phyloP scores from a whole-genome alignment of 2,329 filamentous ascomycete species.

The Ramichloridium luteum region DNA sequence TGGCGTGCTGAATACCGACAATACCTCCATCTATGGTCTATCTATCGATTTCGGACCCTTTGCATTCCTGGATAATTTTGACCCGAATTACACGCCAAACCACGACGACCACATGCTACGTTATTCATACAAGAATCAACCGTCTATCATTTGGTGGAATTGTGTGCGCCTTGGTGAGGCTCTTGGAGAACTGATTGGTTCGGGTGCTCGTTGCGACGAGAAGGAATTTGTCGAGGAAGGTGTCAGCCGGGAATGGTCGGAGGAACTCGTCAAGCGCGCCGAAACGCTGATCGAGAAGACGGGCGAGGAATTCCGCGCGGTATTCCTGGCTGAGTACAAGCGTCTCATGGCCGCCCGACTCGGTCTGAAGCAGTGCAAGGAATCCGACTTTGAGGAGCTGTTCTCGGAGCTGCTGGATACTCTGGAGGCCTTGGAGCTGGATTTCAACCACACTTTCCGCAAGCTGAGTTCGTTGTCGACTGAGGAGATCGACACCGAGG shows the following conservation, averaged over 20 bases:
- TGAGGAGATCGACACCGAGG: conserved; percentile 51
- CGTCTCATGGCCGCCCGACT: conserved; percentile 68
- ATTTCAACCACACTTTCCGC: conserved; percentile 92
- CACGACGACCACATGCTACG: conserved; percentile 82
- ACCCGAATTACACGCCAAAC: conserved; percentile 88
- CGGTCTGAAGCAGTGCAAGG: conserved; percentile 57
- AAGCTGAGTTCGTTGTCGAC: conserved; percentile 55
- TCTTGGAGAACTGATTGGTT: conserved; percentile 75
- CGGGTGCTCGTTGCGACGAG: conserved; percentile 60
- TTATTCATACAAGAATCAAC: conserved; percentile 89
- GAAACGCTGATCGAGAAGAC: conserved; percentile 69
- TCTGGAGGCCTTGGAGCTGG: conserved; percentile 68
- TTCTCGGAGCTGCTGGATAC: conserved; percentile 75
- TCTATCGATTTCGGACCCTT: conserved; percentile 95
- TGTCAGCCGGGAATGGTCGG: conserved; percentile 54
- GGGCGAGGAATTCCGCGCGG: conserved; percentile 77
- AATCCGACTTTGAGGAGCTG: conserved; percentile 65
- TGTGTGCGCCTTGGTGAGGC: conserved; percentile 81
- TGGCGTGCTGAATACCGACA: conserved; percentile 94
- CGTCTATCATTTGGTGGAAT: conserved; percentile 98
- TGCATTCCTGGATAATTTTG: conserved; percentile 94
- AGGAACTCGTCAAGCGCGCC: conserved; percentile 62
- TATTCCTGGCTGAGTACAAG: conserved; percentile 85
- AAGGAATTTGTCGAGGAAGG: conserved; percentile 59
- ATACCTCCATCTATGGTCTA: conserved; percentile 80